A percentile compares a stretch with the other conserved stretches of the same genome.
phyloP scores from a whole-genome alignment of 371 early-diverging fungal species.

The Capniomyces stellatus region DNA sequence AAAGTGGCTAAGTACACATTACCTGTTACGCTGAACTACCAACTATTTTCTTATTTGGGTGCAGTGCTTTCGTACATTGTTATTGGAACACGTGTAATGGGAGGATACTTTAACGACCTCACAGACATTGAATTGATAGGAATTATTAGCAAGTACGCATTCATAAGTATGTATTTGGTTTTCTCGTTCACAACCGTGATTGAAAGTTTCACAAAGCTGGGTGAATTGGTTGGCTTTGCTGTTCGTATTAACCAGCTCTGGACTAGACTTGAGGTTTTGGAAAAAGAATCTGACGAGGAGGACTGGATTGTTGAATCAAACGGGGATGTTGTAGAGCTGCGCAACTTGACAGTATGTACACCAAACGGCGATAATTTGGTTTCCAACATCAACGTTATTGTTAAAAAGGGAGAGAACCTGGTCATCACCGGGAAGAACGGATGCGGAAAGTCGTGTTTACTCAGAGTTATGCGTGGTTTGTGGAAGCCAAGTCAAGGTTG shows the following conservation, averaged over 20 bases:
- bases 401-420: slow-evolving; percentile 34
- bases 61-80: slow-evolving; percentile 64
- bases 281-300: background rate
- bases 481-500: slow-evolving; percentile 40
- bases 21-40: slow-evolving; percentile 36
- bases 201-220: slow-evolving; percentile 38
- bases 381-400: slow-evolving; percentile 25
- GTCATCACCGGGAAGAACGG: slow-evolving; percentile 56
- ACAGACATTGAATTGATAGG: slow-evolving; percentile 43
- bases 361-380: slow-evolving; percentile 26
- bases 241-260: slow-evolving; percentile 71
- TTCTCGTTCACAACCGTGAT: slow-evolving; percentile 57
- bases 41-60: slow-evolving; percentile 57
- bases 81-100: slow-evolving; percentile 64
- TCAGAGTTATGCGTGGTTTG: slow-evolving; percentile 50
- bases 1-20: slow-evolving; percentile 39
- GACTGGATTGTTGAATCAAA: background rate
- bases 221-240: slow-evolving; percentile 65
- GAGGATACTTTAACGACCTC: slow-evolving; percentile 49
- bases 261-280: slow-evolving; percentile 36
- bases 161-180: slow-evolving; percentile 59
- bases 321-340: slow-evolving; percentile 11
- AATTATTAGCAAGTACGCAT: slow-evolving; percentile 56
- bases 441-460: slow-evolving; percentile 31
- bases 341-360: slow-evolving; percentile 13